Percentiles rank a stretch among this genome's conserved stretches.
phyloP scores from a whole-genome alignment of 257 asterid species.

The Nicotiana knightiana region DNA sequence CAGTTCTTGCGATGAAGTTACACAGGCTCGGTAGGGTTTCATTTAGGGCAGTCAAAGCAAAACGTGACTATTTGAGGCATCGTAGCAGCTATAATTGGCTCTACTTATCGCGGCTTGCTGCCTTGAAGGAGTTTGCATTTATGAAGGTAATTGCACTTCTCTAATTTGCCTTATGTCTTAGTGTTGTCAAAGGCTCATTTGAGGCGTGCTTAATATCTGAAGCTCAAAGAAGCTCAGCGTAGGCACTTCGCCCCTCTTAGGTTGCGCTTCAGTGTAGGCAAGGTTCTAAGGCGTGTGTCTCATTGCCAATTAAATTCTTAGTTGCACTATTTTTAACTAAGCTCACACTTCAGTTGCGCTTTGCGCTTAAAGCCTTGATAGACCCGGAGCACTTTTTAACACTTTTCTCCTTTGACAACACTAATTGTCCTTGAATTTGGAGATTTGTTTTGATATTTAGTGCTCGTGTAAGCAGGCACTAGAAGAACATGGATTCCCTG shows the following conservation, averaged over 20 bases:
- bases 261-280: too few species aligned
- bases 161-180: neutral
- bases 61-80: conserved; percentile 97
- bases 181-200: too few species aligned
- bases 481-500: conserved; percentile 88
- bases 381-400: too few species aligned
- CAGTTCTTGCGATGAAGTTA: conserved; percentile 87
- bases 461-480: conserved; percentile 51
- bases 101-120: conserved; percentile 95
- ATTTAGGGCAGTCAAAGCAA: conserved; percentile 92
- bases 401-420: too few species aligned
- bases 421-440: neutral
- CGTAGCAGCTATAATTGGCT: conserved; percentile 93
- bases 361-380: too few species aligned
- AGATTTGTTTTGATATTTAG: neutral
- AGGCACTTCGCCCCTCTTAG: too few species aligned
- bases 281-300: too few species aligned
- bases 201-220: too few species aligned
- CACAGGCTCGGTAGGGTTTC: conserved; percentile 96
- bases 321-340: too few species aligned
- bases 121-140: conserved; percentile 93
- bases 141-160: conserved; percentile 64
- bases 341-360: too few species aligned
- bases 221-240: too few species aligned
- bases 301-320: too few species aligned